These are phyloP conservation scores for Citrullus amarus DNA, from an alignment of 306 rosid genomes.

Conservation along the genomic window DNA sequence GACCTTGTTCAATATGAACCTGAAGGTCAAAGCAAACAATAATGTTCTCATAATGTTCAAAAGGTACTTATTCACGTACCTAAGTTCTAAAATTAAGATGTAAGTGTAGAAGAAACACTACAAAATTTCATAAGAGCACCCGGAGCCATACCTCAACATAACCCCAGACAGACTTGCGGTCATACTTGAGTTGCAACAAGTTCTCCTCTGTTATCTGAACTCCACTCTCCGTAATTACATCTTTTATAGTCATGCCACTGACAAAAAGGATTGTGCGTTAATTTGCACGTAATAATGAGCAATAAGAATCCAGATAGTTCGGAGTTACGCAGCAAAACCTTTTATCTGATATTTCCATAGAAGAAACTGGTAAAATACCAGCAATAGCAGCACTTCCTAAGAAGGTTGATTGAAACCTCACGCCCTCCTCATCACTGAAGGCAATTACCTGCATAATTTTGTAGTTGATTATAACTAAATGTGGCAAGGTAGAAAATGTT, in stretches of 20 bases:
- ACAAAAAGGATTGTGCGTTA: slow-evolving; percentile 10
- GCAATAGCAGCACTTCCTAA: slow-evolving; percentile 88
- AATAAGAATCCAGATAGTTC: not conserved
- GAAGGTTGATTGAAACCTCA: slow-evolving; percentile 87
- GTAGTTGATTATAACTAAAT: slow-evolving; percentile 6
- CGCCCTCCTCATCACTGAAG: slow-evolving; percentile 95
- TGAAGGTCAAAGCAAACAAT: slow-evolving; percentile 16
- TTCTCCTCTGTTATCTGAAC: slow-evolving; percentile 46
- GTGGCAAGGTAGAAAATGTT: not conserved
- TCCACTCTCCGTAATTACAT: slow-evolving; percentile 52
- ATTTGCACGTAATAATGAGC: slow-evolving; percentile 5
- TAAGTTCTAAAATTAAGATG: not conserved
- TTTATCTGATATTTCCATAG: slow-evolving; percentile 59
- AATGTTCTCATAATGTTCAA: not conserved
- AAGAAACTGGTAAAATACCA: slow-evolving; percentile 57
- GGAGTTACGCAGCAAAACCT: slow-evolving; percentile 36
- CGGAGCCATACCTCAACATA: slow-evolving; percentile 59
- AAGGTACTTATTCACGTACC: not conserved
- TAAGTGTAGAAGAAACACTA: not conserved
- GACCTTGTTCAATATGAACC: slow-evolving; percentile 97
- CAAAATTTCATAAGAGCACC: not conserved
- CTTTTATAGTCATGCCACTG: slow-evolving; percentile 54
- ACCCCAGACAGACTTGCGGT: slow-evolving; percentile 74
- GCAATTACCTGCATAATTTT: slow-evolving; percentile 68
- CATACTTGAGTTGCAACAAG: slow-evolving; percentile 66